Evolutionary conservation across 1,284 basidiomycete genomes (phyloP).

Genomic region (Malassezia pachydermatis): DNA sequence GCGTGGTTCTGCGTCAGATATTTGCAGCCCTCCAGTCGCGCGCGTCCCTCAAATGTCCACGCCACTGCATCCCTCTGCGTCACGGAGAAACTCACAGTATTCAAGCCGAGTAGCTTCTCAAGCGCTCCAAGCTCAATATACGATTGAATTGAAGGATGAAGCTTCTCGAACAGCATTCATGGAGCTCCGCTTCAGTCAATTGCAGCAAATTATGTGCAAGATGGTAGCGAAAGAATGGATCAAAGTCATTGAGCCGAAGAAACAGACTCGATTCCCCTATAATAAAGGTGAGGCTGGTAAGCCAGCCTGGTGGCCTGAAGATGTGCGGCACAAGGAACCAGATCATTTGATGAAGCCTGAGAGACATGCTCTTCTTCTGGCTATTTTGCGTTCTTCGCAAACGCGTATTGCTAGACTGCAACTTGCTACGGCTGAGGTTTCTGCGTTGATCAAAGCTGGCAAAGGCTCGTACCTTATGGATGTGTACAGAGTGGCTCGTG

Average conservation of each 20-base stretch:
- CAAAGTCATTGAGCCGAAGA: conserved; percentile 54
- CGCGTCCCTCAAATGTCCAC: background rate
- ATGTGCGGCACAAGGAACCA: conserved; percentile 53
- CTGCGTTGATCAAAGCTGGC: conserved; percentile 50
- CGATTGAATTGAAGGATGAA: conserved; percentile 17
- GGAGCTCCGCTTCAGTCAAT: conserved; percentile 45
- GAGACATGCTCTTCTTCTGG: conserved; percentile 50
- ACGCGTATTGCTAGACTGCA: conserved; percentile 50
- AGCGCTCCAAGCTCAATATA: conserved; percentile 2
- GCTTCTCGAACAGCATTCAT: conserved; percentile 36
- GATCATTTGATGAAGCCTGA: conserved; percentile 53
- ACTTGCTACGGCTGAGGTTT: conserved; percentile 52
- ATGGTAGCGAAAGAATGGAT: conserved; percentile 52
- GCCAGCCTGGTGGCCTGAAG: conserved; percentile 54
- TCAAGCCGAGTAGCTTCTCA: background rate
- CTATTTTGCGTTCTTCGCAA: conserved; percentile 50
- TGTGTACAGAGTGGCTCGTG: conserved; percentile 52
- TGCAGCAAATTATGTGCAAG: conserved; percentile 54
- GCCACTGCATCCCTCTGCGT: conserved; percentile 1
- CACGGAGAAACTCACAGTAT: background rate
- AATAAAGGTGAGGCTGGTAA: conserved; percentile 53
- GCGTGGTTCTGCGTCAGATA: background rate
- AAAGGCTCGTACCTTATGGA: conserved; percentile 51
- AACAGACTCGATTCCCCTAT: conserved; percentile 53
- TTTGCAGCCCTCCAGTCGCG: background rate